A percentile compares a stretch with the other conserved stretches of the same genome.
Conservation (phyloP, 2,329 filamentous ascomycete genomes). For the Exserohilum rostratum region DNA sequence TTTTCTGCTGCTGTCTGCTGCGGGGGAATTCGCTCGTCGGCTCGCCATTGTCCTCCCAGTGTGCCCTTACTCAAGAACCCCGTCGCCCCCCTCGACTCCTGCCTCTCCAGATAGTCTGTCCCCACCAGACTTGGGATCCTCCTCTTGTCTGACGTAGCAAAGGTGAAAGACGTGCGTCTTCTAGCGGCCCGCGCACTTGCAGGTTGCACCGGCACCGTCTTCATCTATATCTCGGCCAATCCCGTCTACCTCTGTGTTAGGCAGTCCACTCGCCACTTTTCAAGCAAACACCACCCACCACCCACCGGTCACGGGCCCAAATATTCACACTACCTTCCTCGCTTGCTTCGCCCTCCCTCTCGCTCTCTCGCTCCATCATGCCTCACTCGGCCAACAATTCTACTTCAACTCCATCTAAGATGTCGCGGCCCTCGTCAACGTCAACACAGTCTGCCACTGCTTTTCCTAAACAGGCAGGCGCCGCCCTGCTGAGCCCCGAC, state of each 20-base stretch:
- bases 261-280: slow-evolving; percentile 34
- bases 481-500: slow-evolving; percentile 38
- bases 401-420: slow-evolving; percentile 38
- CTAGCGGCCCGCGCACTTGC: slow-evolving; percentile 17
- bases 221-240: slow-evolving; percentile 37
- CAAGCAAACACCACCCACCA: slow-evolving; percentile 25
- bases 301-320: slow-evolving; percentile 8
- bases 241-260: slow-evolving; percentile 25
- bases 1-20: background rate
- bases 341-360: slow-evolving; percentile 3
- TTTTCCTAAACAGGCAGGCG: slow-evolving; percentile 45
- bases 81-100: background rate
- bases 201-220: slow-evolving; percentile 27
- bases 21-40: too few species aligned
- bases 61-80: background rate
- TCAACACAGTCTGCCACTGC: slow-evolving; percentile 41
- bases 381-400: slow-evolving; percentile 45
- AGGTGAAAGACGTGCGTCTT: slow-evolving; percentile 10
- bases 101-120: slow-evolving; percentile 13
- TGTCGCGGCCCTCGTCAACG: slow-evolving; percentile 47
- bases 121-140: slow-evolving; percentile 8
- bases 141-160: slow-evolving; percentile 16
- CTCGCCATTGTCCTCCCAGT: too few species aligned
- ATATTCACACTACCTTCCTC: slow-evolving; percentile 14
- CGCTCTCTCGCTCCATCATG: slow-evolving; percentile 26